Percentiles rank a stretch among this genome's conserved stretches.
Conservation (phyloP, 2,329 filamentous ascomycete species). For the Chaetomium strumarium region DNA sequence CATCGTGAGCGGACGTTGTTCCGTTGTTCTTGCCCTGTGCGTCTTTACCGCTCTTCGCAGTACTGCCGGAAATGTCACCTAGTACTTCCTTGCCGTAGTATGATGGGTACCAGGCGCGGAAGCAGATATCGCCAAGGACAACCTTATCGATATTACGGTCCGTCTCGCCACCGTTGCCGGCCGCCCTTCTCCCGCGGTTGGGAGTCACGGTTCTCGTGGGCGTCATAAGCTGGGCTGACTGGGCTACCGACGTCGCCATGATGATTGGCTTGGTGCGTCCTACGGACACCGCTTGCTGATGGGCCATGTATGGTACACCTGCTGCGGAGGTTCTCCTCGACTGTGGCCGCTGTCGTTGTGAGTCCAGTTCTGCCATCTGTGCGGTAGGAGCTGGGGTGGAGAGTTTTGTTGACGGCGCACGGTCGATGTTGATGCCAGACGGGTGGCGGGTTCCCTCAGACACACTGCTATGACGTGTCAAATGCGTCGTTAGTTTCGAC, state of each 20-base stretch:
- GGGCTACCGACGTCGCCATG: conserved; percentile 21
- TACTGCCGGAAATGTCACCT: conserved; percentile 39
- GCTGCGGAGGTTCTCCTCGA: too few relatives aligned
- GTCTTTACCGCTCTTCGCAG: conserved; percentile 16
- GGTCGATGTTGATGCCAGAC: not conserved
- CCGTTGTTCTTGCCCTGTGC: conserved; percentile 11
- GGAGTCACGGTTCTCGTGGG: conserved; percentile 12
- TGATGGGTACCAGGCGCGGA: conserved; percentile 88
- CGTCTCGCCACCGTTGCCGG: conserved; percentile 31
- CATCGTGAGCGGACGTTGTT: not conserved
- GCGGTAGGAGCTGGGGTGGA: not conserved
- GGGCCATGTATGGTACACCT: not conserved
- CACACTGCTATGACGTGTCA: conserved; percentile 17
- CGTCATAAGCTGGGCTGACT: conserved; percentile 3
- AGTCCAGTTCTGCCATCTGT: not conserved
- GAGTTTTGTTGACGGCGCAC: not conserved
- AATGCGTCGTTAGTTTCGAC: conserved; percentile 10
- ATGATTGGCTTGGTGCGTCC: conserved; percentile 23
- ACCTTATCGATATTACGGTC: conserved; percentile 83
- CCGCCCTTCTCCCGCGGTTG: not conserved
- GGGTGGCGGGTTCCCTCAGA: conserved; percentile 2
- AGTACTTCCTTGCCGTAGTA: conserved; percentile 74
- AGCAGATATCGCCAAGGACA: conserved; percentile 74
- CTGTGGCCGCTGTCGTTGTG: not conserved
- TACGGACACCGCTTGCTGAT: conserved; percentile 21